A percentile compares a stretch with the other conserved stretches of the same genome.
Conservation (phyloP, 306 rosid species). For the Ochetophila trinervis region DNA sequence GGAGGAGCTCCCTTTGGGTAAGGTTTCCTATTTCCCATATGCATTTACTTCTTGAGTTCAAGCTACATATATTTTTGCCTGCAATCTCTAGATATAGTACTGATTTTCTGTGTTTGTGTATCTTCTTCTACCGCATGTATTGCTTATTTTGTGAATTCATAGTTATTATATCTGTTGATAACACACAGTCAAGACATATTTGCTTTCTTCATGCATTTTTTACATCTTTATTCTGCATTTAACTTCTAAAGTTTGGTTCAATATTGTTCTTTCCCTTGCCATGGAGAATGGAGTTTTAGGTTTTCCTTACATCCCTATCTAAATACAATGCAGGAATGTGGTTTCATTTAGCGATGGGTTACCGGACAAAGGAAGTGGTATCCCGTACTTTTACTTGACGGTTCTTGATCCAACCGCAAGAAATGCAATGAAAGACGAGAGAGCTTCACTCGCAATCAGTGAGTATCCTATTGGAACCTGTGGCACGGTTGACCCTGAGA, state of each 20-base stretch:
- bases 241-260: background rate
- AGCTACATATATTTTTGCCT: background rate
- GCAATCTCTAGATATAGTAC: background rate
- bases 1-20: constrained; percentile 97
- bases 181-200: too few species aligned
- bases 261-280: background rate
- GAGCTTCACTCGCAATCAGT: constrained; percentile 77
- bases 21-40: constrained; percentile 20
- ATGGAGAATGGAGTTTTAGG: background rate
- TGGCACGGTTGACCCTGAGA: constrained; percentile 76
- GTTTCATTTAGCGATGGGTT: constrained; percentile 84
- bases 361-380: constrained; percentile 60
- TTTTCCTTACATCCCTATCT: background rate
- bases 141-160: background rate
- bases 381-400: constrained; percentile 89
- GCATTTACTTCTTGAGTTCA: constrained; percentile 1
- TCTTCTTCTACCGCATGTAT: background rate
- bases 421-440: constrained; percentile 56
- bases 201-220: background rate
- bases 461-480: constrained; percentile 86
- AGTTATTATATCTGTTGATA: too few species aligned
- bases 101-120: background rate
- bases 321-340: constrained; percentile 61
- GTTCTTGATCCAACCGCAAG: constrained; percentile 82
- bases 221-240: background rate